Evolutionary conservation across 2,329 filamentous ascomycete species (phyloP), one percentile per base, ranked within the genome.

Genomic region (Metarhizium rileyi): DNA sequence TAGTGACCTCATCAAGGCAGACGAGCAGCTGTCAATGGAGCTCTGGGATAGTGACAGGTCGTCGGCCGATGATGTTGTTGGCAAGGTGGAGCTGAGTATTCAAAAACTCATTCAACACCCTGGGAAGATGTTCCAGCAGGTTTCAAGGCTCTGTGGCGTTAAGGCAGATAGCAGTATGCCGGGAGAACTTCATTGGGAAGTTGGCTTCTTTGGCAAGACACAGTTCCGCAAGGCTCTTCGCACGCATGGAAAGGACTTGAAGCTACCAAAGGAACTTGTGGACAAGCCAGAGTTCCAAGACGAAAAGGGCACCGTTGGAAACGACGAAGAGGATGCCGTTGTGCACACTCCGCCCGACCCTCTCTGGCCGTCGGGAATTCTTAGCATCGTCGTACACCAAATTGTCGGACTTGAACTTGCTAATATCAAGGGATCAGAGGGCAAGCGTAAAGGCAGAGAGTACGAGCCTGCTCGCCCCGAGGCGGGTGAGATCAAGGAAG

Each of bases 11-110:
- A 88, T 97, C 71, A 94, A 93, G 67, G 91, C 87, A 0, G 85
- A 96, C 55, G 93, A 98, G 69, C 89, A 93, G 62, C 76, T 97
- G 4, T 91, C 89, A 9, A 83, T 97, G 55, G 91, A 97, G 64
- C 78, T 97, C 1, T 97, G 93, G 93, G 93, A 97, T 66, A 95
- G 88, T 46, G 93, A 97, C 65, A 80, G 90, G 43, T 88, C 87
- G 38, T 93, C 88, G 9, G 88, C 91, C 1, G 93, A 97, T 62
- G 93, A 97, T 59, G 86, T 96, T 43, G 90, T 96, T 14, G 93
- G 93, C 48, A 96, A 96, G 66, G 81, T 97, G 18, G 90, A 97
- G 63, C 71, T 97, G 3, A 91, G 88, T 33, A 89, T 98, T 63
- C 90, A 95, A 59, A 90, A 96, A 64, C 84, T 98, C 71, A 94